Evolutionary conservation across 2,329 filamentous ascomycete species (phyloP).

Genomic region (Cryphonectria japonica): DNA sequence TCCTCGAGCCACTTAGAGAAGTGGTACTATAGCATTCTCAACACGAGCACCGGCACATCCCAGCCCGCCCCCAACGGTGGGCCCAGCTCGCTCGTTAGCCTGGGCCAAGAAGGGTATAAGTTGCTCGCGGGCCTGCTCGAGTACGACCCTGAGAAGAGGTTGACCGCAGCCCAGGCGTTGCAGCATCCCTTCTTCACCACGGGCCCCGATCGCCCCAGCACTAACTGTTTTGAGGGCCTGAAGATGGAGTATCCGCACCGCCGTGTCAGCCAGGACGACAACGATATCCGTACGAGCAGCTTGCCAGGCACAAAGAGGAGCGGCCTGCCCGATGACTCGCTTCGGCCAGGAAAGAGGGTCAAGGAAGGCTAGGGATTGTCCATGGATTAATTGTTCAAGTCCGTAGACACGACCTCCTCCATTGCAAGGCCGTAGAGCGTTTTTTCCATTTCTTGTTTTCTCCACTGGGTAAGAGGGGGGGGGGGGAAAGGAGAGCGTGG

Average conservation of each 20-base stretch:
- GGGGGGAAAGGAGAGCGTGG: background rate
- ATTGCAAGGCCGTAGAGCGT: background rate
- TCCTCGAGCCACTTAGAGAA: constrained; percentile 67
- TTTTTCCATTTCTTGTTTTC: background rate
- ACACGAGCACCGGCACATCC: constrained; percentile 56
- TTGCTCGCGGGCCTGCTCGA: constrained; percentile 82
- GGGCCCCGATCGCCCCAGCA: constrained; percentile 67
- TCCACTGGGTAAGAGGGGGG: too few relatives aligned
- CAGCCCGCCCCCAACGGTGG: constrained; percentile 38
- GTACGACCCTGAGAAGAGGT: constrained; percentile 86
- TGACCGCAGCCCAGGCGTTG: constrained; percentile 88
- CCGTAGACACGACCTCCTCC: background rate
- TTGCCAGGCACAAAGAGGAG: constrained; percentile 89
- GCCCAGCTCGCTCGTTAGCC: constrained; percentile 54
- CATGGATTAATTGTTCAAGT: background rate
- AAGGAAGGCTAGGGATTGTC: constrained; percentile 51
- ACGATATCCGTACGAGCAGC: constrained; percentile 90
- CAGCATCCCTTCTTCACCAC: constrained; percentile 86
- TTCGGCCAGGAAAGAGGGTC: constrained; percentile 66
- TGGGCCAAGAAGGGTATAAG: constrained; percentile 78
- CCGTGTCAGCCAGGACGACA: constrained; percentile 90
- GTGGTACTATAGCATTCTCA: constrained; percentile 76
- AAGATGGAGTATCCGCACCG: constrained; percentile 88
- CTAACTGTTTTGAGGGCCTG: constrained; percentile 89
- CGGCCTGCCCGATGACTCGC: constrained; percentile 77